A percentile compares a stretch with the other conserved stretches of the same genome.
These are phyloP conservation scores for Geotrichum ghanense DNA, from an alignment of 805 yeast genomes.

Conservation along the genomic window DNA sequence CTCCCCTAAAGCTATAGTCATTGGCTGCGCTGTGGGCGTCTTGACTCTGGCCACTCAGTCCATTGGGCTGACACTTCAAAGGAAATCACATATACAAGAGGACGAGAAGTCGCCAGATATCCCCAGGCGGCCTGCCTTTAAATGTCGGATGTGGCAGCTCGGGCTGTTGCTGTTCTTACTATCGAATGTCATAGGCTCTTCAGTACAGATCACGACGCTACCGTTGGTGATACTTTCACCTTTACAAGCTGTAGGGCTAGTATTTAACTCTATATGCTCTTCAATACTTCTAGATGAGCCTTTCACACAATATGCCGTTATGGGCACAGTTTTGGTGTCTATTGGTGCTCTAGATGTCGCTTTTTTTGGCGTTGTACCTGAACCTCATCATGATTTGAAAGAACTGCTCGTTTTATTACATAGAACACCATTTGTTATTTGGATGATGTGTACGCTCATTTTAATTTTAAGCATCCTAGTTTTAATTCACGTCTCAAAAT, in stretches of 20 bases:
- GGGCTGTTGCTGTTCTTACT: slow-evolving; percentile 63
- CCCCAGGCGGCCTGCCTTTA: slow-evolving; percentile 27
- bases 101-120: slow-evolving; percentile 22
- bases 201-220: slow-evolving; percentile 71
- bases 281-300: slow-evolving; percentile 54
- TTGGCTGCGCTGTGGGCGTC: slow-evolving; percentile 63
- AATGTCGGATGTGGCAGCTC: slow-evolving; percentile 50
- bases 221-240: slow-evolving; percentile 76
- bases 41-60: slow-evolving; percentile 71
- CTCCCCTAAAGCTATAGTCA: slow-evolving; percentile 23
- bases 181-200: slow-evolving; percentile 69
- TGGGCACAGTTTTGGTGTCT: slow-evolving; percentile 59
- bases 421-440: slow-evolving; percentile 39
- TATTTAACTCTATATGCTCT: slow-evolving; percentile 72
- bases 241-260: slow-evolving; percentile 76
- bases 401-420: slow-evolving; percentile 34
- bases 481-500: slow-evolving; percentile 2
- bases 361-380: slow-evolving; percentile 49
- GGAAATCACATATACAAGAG: slow-evolving; percentile 57
- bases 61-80: slow-evolving; percentile 68
- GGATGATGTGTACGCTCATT: slow-evolving; percentile 37
- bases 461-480: slow-evolving; percentile 22
- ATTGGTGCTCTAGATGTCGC: slow-evolving; percentile 73
- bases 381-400: slow-evolving; percentile 40
- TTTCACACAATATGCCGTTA: slow-evolving; percentile 43